A percentile compares a stretch with the other conserved stretches of the same genome.
phyloP scores from a whole-genome alignment of 257 asterid genomes.

The Parsonsia alboflavescens region DNA sequence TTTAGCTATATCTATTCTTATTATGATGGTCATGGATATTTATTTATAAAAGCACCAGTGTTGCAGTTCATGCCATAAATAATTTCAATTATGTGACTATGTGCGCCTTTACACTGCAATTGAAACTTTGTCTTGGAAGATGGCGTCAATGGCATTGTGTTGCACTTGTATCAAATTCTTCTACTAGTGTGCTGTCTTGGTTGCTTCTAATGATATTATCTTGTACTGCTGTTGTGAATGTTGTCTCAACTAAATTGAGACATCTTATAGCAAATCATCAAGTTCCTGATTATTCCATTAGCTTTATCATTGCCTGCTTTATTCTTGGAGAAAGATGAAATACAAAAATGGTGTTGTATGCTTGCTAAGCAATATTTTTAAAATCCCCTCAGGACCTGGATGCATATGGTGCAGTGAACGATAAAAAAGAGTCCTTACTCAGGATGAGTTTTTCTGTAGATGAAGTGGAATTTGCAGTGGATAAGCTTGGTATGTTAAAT shows the following conservation, averaged over 20 bases:
- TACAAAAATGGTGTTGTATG: background rate
- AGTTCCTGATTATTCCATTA: background rate
- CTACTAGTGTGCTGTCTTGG: background rate
- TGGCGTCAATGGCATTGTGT: background rate
- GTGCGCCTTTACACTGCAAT: background rate
- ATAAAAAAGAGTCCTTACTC: conserved; percentile 53
- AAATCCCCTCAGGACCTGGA: conserved; percentile 61
- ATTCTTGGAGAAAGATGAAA: background rate
- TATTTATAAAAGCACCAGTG: background rate
- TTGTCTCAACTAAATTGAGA: background rate
- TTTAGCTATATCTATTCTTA: background rate
- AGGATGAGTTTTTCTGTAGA: conserved; percentile 73
- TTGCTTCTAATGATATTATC: background rate
- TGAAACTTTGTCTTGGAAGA: background rate
- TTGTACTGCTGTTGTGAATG: background rate
- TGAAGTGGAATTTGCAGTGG: conserved; percentile 72
- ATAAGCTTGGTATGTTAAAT: conserved; percentile 70
- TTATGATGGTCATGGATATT: conserved; percentile 3
- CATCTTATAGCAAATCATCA: background rate
- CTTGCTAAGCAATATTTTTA: conserved; percentile 15
- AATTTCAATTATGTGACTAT: background rate
- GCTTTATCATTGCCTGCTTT: background rate
- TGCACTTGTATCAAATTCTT: background rate
- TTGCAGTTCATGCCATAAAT: background rate
- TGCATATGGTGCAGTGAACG: conserved; percentile 27